These are phyloP conservation scores for Venturiaceae sp. DNA, from an alignment of 2,329 filamentous ascomycete genomes.

Conservation along the genomic window DNA sequence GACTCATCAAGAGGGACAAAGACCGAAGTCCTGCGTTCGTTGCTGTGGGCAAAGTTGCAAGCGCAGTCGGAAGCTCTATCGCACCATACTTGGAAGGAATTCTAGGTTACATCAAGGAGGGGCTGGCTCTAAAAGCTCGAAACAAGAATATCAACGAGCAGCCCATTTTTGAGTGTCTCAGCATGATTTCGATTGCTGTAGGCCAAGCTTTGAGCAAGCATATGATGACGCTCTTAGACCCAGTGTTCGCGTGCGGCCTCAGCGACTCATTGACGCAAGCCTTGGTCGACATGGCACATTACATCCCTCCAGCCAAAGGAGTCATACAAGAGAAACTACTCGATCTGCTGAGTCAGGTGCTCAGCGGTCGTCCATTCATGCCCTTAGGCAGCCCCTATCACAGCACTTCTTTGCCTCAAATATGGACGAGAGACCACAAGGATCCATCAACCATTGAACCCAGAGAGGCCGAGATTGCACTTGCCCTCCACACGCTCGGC, in stretches of 20 bases:
- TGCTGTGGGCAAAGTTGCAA: conserved; percentile 91
- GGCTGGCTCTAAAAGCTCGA: conserved; percentile 63
- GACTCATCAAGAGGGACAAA: conserved; percentile 79
- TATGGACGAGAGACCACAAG: conserved; percentile 79
- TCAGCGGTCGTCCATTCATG: conserved; percentile 86
- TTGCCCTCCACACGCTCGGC: conserved; percentile 90
- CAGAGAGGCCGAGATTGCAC: conserved; percentile 76
- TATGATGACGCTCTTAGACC: conserved; percentile 89
- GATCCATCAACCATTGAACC: conserved; percentile 73
- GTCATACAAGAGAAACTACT: conserved; percentile 90
- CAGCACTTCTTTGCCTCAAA: conserved; percentile 68
- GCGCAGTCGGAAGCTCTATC: conserved; percentile 91
- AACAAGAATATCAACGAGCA: conserved; percentile 52
- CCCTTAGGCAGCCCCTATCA: conserved; percentile 87
- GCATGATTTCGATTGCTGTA: conserved; percentile 87
- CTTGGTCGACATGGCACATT: conserved; percentile 96
- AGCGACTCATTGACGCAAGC: conserved; percentile 92
- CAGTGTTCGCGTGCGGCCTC: conserved; percentile 92
- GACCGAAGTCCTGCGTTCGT: conserved; percentile 91
- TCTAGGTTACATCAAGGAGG: conserved; percentile 85
- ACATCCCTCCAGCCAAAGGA: conserved; percentile 87
- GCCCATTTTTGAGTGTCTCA: conserved; percentile 95
- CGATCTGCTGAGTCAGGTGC: conserved; percentile 87
- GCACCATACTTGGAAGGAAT: conserved; percentile 92
- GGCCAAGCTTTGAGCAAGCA: conserved; percentile 97